These are phyloP conservation scores for Boeremia exigua DNA, from an alignment of 2,329 filamentous ascomycete species.

Conservation along the genomic window DNA sequence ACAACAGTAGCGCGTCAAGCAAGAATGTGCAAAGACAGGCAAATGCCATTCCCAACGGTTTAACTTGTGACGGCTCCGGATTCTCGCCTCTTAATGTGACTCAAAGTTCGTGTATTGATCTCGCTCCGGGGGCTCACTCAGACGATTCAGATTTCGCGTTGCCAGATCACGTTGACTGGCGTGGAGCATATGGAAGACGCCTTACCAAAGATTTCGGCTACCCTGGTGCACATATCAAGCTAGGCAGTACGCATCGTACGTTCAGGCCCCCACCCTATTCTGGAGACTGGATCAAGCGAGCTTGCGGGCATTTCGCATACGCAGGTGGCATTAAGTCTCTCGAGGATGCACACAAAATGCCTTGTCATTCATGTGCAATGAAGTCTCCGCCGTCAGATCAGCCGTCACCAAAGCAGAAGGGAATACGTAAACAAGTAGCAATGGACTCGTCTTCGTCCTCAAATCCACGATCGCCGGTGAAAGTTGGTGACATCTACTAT, in stretches of 20 bases:
- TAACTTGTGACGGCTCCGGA: constrained; percentile 35
- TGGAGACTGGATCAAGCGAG: constrained; percentile 34
- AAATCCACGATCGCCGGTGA: constrained; percentile 16
- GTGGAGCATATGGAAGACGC: constrained; percentile 40
- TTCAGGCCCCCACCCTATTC: constrained; percentile 28
- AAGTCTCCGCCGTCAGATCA: constrained; percentile 10
- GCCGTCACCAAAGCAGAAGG: constrained; percentile 6
- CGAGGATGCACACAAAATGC: constrained; percentile 21
- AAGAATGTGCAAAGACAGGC: neutral
- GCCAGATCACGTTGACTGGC: constrained; percentile 36
- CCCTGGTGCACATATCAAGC: constrained; percentile 40
- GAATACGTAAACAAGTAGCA: constrained; percentile 15
- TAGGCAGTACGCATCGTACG: constrained; percentile 15
- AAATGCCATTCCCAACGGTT: constrained; percentile 19
- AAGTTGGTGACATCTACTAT: neutral
- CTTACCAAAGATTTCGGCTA: constrained; percentile 43
- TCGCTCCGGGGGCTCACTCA: no score
- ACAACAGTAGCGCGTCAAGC: neutral
- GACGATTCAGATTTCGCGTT: constrained; percentile 24
- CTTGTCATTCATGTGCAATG: constrained; percentile 31
- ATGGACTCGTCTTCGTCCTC: constrained; percentile 21
- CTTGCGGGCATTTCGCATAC: constrained; percentile 39
- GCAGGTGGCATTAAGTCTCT: constrained; percentile 18
- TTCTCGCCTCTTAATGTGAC: constrained; percentile 13
- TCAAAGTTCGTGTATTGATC: no score